Percentiles rank a stretch among this genome's conserved stretches.
These are phyloP conservation scores for Phytophthora tubulina DNA, from an alignment of 352 stramenopile species.

Conservation along the genomic window DNA sequence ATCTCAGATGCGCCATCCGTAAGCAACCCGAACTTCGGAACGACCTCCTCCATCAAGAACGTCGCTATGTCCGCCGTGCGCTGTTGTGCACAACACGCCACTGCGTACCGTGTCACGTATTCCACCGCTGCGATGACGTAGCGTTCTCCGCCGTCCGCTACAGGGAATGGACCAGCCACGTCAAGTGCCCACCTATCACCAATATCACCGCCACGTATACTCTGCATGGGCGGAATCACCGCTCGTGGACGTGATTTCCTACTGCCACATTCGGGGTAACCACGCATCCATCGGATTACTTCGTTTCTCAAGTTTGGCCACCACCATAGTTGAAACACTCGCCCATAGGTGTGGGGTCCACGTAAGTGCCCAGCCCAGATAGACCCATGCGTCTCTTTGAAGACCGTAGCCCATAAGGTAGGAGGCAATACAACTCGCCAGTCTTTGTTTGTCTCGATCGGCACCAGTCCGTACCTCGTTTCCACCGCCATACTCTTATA, in stretches of 20 bases:
- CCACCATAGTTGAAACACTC: not conserved
- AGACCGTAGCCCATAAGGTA: not conserved
- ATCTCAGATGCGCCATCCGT: not conserved
- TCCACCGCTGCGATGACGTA: not conserved
- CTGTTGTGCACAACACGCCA: not conserved
- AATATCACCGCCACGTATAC: not conserved
- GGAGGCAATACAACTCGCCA: not conserved
- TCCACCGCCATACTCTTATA: not conserved
- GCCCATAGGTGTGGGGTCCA: not conserved
- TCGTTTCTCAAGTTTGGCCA: not conserved
- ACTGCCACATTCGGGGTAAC: not conserved
- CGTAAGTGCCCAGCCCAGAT: not conserved
- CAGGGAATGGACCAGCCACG: not conserved
- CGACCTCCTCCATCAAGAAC: not conserved
- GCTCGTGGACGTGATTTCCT: not conserved
- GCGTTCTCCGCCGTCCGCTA: not conserved
- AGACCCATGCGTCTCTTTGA: constrained; percentile 1
- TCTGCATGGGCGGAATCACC: not conserved
- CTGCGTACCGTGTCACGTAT: not conserved
- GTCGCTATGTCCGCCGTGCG: not conserved
- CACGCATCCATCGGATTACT: not conserved
- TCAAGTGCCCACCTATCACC: not conserved
- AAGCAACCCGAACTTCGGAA: not conserved
- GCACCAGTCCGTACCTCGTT: not conserved
- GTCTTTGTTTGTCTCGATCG: not conserved